These are phyloP conservation scores for Serpula lacrymans DNA, from an alignment of 768 basidiomycete species.

Conservation along the genomic window DNA sequence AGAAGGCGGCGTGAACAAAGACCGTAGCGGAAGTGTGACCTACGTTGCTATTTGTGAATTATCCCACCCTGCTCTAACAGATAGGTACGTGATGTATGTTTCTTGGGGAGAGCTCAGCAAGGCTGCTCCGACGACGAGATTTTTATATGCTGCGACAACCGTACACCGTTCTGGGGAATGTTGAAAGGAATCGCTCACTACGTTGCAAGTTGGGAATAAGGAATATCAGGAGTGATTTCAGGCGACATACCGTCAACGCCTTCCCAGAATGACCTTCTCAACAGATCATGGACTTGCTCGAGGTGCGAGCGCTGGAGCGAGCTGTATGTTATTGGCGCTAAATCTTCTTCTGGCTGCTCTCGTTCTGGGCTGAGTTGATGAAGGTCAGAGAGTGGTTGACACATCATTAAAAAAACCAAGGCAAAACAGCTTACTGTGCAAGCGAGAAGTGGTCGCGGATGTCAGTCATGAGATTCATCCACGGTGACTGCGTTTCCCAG, in stretches of 20 bases:
- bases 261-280: slow-evolving; percentile 69
- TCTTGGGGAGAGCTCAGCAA: slow-evolving; percentile 76
- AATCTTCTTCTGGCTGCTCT: slow-evolving; percentile 37
- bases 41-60: slow-evolving; percentile 77
- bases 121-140: slow-evolving; percentile 69
- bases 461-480: slow-evolving; percentile 75
- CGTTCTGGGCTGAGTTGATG: slow-evolving; percentile 47
- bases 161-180: slow-evolving; percentile 71
- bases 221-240: neutral
- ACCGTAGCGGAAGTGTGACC: slow-evolving; percentile 8
- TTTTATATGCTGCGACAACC: slow-evolving; percentile 69
- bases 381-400: slow-evolving; percentile 2
- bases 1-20: neutral
- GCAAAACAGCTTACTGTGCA: slow-evolving; percentile 46
- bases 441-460: slow-evolving; percentile 61
- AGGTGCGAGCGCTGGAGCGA: slow-evolving; percentile 59
- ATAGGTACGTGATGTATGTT: slow-evolving; percentile 81
- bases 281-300: slow-evolving; percentile 66
- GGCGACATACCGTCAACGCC: slow-evolving; percentile 72
- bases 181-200: slow-evolving; percentile 70
- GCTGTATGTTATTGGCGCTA: slow-evolving; percentile 60
- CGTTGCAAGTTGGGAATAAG: slow-evolving; percentile 4
- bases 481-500: slow-evolving; percentile 69
- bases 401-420: neutral
- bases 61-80: slow-evolving; percentile 78